Conservation (phyloP, 75 land plant genomes). For the Cupressus sempervirens region DNA sequence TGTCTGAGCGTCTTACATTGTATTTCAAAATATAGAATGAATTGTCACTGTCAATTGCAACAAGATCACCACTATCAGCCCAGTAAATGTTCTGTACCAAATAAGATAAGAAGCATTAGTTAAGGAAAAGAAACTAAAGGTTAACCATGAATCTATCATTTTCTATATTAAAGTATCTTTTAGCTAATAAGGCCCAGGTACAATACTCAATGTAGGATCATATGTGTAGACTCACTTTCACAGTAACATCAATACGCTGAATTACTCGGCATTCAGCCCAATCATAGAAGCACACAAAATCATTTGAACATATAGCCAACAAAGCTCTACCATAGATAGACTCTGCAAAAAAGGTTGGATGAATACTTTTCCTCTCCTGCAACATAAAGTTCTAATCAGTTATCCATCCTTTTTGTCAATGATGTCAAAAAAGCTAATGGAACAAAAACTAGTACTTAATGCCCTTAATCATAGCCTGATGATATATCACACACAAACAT, state of each 20-base stretch:
- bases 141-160: neutral
- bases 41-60: constrained; percentile 92
- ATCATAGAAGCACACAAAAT: constrained; percentile 96
- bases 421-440: neutral
- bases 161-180: neutral
- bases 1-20: constrained; percentile 52
- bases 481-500: neutral
- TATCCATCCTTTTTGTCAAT: neutral
- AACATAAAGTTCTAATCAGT: constrained; percentile 16
- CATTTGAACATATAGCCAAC: constrained; percentile 93
- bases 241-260: constrained; percentile 89
- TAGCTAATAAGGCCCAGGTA: neutral
- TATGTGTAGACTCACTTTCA: constrained; percentile 54
- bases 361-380: constrained; percentile 94
- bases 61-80: constrained; percentile 98
- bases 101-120: neutral
- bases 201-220: constrained; percentile 5
- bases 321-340: constrained; percentile 88
- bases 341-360: constrained; percentile 94
- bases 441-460: neutral
- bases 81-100: constrained; percentile 85
- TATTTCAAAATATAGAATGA: constrained; percentile 95
- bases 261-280: constrained; percentile 97
- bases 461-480: neutral
- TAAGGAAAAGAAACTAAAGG: neutral